Evolutionary conservation across 2,329 filamentous ascomycete genomes (phyloP).

Genomic region (Pseudonectria foliicola): DNA sequence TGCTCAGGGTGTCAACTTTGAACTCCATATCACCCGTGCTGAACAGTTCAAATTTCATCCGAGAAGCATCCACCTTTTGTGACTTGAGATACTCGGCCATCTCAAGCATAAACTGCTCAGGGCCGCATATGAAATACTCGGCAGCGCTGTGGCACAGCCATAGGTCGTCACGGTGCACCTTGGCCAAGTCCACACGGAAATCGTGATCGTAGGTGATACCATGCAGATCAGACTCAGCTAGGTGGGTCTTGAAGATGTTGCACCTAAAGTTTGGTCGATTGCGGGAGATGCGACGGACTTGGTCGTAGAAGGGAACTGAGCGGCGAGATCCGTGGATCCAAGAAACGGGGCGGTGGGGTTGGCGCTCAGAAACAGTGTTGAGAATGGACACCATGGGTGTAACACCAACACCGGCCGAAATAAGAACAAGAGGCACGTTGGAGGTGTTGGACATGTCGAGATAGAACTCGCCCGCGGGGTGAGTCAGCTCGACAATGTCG

Average conservation of each 20-base stretch:
- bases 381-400: constrained; percentile 56
- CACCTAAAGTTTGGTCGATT: constrained; percentile 29
- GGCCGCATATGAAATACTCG: constrained; percentile 49
- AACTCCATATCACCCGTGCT: constrained; percentile 37
- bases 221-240: constrained; percentile 37
- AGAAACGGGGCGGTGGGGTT: constrained; percentile 42
- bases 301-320: constrained; percentile 45
- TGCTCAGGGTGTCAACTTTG: constrained; percentile 25
- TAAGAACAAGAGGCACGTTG: constrained; percentile 44
- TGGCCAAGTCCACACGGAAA: constrained; percentile 37
- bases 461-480: constrained; percentile 58
- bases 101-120: constrained; percentile 48
- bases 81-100: constrained; percentile 36
- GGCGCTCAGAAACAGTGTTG: constrained; percentile 41
- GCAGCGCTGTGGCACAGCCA: constrained; percentile 37
- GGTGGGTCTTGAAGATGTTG: constrained; percentile 44
- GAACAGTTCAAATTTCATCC: constrained; percentile 42
- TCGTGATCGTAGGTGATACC: constrained; percentile 39
- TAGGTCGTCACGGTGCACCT: constrained; percentile 37
- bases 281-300: constrained; percentile 39
- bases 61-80: constrained; percentile 30
- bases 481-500: constrained; percentile 56
- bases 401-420: constrained; percentile 55
- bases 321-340: constrained; percentile 53
- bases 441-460: constrained; percentile 36